Conservation (phyloP, 495 filamentous ascomycete species). For the Penicillium argentinense region DNA sequence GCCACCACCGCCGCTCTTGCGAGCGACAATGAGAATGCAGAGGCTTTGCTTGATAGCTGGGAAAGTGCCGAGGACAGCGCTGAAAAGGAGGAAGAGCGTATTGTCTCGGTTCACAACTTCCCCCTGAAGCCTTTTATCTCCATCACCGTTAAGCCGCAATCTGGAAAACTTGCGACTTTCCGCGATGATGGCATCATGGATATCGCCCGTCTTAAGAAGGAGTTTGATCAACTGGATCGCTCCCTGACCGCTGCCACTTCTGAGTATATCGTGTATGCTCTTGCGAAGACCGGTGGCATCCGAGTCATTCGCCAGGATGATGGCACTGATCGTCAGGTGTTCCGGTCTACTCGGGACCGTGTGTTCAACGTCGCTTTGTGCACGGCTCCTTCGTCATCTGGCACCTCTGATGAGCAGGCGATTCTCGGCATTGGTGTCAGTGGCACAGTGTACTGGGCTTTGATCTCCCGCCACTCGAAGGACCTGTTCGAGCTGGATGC, state of each 20-base stretch:
- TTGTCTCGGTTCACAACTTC: constrained; percentile 86
- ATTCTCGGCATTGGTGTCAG: constrained; percentile 91
- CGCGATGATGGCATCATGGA: constrained; percentile 75
- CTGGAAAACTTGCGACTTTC: constrained; percentile 49
- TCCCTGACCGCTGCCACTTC: constrained; percentile 87
- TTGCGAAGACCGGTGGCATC: constrained; percentile 87
- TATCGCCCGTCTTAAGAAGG: constrained; percentile 91
- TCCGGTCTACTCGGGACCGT: constrained; percentile 81
- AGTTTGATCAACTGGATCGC: constrained; percentile 95
- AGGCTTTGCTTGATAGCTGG: constrained; percentile 65
- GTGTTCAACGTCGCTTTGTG: constrained; percentile 92
- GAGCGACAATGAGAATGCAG: constrained; percentile 19
- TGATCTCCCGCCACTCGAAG: constrained; percentile 66
- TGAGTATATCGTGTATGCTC: constrained; percentile 88
- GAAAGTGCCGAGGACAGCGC: constrained; percentile 77
- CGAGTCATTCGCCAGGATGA: constrained; percentile 92
- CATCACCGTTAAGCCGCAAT: constrained; percentile 52
- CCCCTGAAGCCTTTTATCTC: constrained; percentile 93
- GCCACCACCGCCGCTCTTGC: background rate
- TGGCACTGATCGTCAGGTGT: constrained; percentile 83
- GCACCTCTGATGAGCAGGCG: constrained; percentile 61
- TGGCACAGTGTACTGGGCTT: constrained; percentile 89
- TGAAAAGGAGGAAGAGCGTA: constrained; percentile 62
- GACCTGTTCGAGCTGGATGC: constrained; percentile 72
- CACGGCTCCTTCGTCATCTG: constrained; percentile 48